Evolutionary conservation across 441 rosid species (phyloP).

Genomic region (Kokia cookei): DNA sequence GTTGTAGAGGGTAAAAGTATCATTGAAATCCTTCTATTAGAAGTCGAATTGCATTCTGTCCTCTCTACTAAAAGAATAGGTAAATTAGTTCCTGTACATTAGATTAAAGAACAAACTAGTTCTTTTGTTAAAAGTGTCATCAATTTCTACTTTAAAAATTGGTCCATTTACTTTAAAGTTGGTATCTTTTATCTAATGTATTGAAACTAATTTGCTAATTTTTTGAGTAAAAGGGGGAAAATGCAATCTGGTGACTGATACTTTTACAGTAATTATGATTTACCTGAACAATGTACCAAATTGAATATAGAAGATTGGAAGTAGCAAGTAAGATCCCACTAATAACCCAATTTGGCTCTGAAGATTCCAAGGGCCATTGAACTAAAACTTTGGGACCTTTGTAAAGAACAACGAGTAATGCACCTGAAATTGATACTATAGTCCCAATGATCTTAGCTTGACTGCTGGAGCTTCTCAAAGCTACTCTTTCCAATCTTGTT

Average conservation of each 20-base stretch:
- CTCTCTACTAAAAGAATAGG: fast-evolving
- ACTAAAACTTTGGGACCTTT: slow-evolving; percentile 22
- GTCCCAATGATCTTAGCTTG: slow-evolving; percentile 56
- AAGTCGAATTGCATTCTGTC: too few species aligned
- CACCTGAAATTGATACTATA: slow-evolving; percentile 45
- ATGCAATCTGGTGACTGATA: too few species aligned
- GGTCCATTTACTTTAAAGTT: too few species aligned
- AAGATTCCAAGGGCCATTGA: neutral
- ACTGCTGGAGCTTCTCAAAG: slow-evolving; percentile 38
- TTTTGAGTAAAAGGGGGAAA: too few species aligned
- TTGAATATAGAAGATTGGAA: slow-evolving; percentile 45
- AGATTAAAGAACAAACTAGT: too few species aligned
- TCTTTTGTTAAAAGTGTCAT: too few species aligned
- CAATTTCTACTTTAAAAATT: too few species aligned
- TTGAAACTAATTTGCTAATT: too few species aligned
- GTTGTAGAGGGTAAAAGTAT: neutral
- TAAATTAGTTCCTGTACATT: too few species aligned
- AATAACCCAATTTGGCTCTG: slow-evolving; percentile 35
- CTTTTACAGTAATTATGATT: neutral
- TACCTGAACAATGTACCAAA: slow-evolving; percentile 71
- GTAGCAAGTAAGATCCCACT: slow-evolving; percentile 50
- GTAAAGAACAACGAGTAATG: slow-evolving; percentile 42
- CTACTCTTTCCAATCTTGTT: slow-evolving; percentile 51
- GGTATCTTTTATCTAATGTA: too few species aligned
- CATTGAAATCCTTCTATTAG: fast-evolving